Evolutionary conservation across 345 rosid species (phyloP), one percentile per base, ranked within the genome.

Genomic region (Citrus trifoliata): DNA sequence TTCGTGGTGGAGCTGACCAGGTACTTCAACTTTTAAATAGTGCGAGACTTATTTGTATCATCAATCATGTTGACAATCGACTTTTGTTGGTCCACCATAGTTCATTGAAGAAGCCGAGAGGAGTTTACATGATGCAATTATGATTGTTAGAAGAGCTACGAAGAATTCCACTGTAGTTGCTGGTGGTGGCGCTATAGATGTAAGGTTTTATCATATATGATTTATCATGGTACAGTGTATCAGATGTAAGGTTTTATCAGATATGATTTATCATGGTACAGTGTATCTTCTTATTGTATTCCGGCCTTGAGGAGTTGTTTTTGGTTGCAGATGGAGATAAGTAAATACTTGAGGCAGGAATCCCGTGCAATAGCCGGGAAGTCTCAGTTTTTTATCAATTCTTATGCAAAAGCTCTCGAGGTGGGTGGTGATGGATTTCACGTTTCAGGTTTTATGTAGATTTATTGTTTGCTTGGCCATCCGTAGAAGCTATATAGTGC

Each of bases 1-100:
- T 97, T 81, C 99, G 99, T 79, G 99, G 99, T 85, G 99, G 99
- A 79, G 99, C 99, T 76, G 98, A 94, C 89, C 99, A 97, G 98
- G 99, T 97, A 76, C 86, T 77, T 76, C 67, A 42, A 27, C 66
- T 82, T 71, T 72, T 72, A 72, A 66, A 33, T 24, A 56, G 10
- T 27, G 21, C 14, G 3, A 67, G 14, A 64, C 32, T 30, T 37
- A n/a, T 60, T 24, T 77, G 18, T 71, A 21, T 1, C 24, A 38
- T 32, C 65, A 25, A 14, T 42, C 27, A 4, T 53, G 51, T 51
- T 74, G 25, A 73, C 70, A 6, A 27, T 25, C 19, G 51, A n/a
- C 70, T 61, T 61, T 75, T 59, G 22, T 67, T 78, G 61, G 25
- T 28, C 69, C 38, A 10, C 56, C 40, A 21, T 90, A 97, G 99